Evolutionary conservation across 2,329 filamentous ascomycete genomes (phyloP).

Genomic region (Curvularia eragrostidis): DNA sequence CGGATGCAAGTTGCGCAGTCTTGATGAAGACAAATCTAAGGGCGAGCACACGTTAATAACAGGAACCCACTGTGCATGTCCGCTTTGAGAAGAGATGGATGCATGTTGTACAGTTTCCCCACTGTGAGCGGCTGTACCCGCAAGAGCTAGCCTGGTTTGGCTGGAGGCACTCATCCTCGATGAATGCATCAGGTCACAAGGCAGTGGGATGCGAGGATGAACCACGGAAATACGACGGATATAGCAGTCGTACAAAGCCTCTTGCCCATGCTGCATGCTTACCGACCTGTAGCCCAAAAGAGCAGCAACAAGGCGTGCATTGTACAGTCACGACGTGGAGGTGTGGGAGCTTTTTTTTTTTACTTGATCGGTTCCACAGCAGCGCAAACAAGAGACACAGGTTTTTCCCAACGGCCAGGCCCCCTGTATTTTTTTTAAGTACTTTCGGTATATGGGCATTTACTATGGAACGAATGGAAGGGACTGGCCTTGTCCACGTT

Average conservation of each 20-base stretch:
- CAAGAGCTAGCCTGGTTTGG: constrained; percentile 22
- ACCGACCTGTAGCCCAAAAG: not conserved
- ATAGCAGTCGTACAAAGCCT: not conserved
- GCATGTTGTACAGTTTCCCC: constrained; percentile 10
- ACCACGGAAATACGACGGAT: not conserved
- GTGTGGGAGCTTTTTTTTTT: constrained; percentile 2
- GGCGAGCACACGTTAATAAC: not conserved
- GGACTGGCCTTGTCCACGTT: constrained; percentile 29
- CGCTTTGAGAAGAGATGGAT: not conserved
- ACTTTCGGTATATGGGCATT: not conserved
- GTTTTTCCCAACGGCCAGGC: constrained; percentile 31
- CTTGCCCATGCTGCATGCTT: not conserved
- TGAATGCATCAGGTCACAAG: constrained; percentile 1
- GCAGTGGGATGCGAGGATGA: not conserved
- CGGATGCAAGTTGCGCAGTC: not conserved
- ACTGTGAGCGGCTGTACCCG: constrained; percentile 31
- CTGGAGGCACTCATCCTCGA: not conserved
- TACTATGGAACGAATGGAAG: constrained; percentile 18
- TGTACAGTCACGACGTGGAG: constrained; percentile 7
- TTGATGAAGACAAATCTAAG: not conserved
- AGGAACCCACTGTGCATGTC: not conserved
- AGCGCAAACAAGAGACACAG: constrained; percentile 9
- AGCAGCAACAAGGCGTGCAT: not conserved
- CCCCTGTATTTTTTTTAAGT: not conserved
- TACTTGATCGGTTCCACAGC: constrained; percentile 25